These are phyloP conservation scores for Globisporangium apiculatum DNA, from an alignment of 352 stramenopile genomes.

Conservation along the genomic window DNA sequence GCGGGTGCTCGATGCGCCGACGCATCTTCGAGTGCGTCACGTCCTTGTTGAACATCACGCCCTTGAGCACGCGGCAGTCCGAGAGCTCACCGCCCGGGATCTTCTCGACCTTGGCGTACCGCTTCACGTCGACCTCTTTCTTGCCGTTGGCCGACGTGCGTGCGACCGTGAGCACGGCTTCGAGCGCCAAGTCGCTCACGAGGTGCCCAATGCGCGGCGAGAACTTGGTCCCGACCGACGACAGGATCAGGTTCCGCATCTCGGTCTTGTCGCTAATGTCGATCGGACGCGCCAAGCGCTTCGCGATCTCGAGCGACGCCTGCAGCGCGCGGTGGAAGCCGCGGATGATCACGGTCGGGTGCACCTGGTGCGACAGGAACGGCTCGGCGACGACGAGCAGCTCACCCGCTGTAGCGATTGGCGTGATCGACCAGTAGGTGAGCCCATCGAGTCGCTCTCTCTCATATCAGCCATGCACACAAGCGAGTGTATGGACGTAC, in stretches of 20 bases:
- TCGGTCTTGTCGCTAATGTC: constrained; percentile 93
- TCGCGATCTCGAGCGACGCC: constrained; percentile 90
- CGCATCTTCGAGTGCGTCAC: constrained; percentile 99
- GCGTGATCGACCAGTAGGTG: no score
- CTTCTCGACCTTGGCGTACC: constrained; percentile 99
- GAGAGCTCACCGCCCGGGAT: constrained; percentile 95
- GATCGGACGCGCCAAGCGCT: constrained; percentile 90
- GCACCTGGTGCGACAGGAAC: constrained; percentile 95
- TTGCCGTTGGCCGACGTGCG: constrained; percentile 74
- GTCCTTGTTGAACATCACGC: constrained; percentile 99
- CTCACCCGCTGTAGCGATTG: constrained; percentile 82
- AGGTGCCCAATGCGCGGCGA: constrained; percentile 94
- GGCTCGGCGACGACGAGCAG: constrained; percentile 96
- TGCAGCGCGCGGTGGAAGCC: constrained; percentile 89
- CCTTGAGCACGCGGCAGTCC: constrained; percentile 94
- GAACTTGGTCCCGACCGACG: constrained; percentile 98
- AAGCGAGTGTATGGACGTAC: constrained; percentile 17
- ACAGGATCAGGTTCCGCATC: constrained; percentile 96
- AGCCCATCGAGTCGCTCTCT: no score
- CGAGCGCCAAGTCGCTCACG: constrained; percentile 96
- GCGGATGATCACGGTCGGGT: constrained; percentile 97
- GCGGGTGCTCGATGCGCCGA: constrained; percentile 96
- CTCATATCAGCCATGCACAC: background rate
- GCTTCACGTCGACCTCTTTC: constrained; percentile 99
- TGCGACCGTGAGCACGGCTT: constrained; percentile 95